Evolutionary conservation across 345 rosid genomes (phyloP), one percentile per base, ranked within the genome.

Genomic region (Salix koriyanagi): DNA sequence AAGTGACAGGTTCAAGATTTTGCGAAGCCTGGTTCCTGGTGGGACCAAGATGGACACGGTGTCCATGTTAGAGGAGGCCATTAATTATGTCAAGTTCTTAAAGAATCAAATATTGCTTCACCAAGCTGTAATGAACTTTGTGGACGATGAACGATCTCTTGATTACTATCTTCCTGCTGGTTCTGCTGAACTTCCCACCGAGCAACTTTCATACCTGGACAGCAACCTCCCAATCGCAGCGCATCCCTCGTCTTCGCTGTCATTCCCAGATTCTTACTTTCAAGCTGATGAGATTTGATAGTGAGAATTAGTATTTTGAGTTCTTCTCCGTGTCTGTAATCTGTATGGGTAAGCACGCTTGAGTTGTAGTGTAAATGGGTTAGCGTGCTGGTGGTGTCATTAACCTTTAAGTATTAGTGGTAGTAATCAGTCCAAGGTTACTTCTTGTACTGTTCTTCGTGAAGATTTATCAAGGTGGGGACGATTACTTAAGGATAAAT

Each of bases 21-120:
- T 94, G 67, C 96, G 89, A 76, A 92, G 94, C 83, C 76, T 94
- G 83, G 91, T 94, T 77, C 98, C 97, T 11, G 96, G 96, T 9
- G 98, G 94, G 37, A 76, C 88, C 5, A 94, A 92, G 80, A 89
- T 94, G 97, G 98, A 94, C 78, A 94, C 98, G 0, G 97, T 89
- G 41, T 91, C 97, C 39, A 91, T 94, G 97, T 80, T 94, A 13
- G 97, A 94, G 48, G 97, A 91, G 75, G 93, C 97, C 74, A 94
- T 94, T 44, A 83, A 87, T 23, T 94, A 94, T 78, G 97, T 94
- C n/a, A 92, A 94, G 91, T 88, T 91, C 84, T 84, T 94, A 50
- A 90, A 94, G 80, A 78, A 93, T 3, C 97, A 91, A 87, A 89
- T 94, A 65, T 80, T 88, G 86, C 83, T 92, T 81, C 97, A 94